Conservation (phyloP, 2,329 filamentous ascomycete genomes). For the Thielaviopsis populi region DNA sequence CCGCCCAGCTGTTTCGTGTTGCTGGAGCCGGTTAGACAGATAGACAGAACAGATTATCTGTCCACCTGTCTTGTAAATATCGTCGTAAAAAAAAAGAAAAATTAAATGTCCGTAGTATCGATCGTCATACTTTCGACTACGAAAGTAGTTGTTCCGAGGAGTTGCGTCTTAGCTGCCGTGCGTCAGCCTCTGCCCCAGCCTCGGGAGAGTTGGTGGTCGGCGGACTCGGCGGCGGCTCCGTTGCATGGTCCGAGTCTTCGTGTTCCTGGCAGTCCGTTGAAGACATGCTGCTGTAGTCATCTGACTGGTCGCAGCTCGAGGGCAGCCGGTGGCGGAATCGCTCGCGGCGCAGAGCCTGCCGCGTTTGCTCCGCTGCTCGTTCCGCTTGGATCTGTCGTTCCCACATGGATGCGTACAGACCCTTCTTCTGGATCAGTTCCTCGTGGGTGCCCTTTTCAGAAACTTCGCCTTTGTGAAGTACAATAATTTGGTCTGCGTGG, state of each 20-base stretch:
- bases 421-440: constrained; percentile 53
- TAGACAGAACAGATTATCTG: neutral
- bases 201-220: neutral
- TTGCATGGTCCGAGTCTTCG: constrained; percentile 19
- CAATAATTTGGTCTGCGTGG: constrained; percentile 70
- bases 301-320: constrained; percentile 27
- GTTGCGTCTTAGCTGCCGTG: neutral
- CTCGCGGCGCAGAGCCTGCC: constrained; percentile 29
- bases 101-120: neutral
- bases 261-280: constrained; percentile 24
- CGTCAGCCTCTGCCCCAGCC: neutral
- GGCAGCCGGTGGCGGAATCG: constrained; percentile 21
- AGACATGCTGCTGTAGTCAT: constrained; percentile 32
- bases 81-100: neutral
- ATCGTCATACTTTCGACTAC: neutral
- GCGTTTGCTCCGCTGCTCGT: constrained; percentile 47
- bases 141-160: neutral
- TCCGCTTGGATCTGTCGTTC: constrained; percentile 72
- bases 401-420: constrained; percentile 76
- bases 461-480: constrained; percentile 61
- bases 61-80: neutral
- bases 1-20: neutral
- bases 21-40: neutral
- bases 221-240: neutral
- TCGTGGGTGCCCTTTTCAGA: constrained; percentile 66